Evolutionary conservation across 352 stramenopile species (phyloP).

Genomic region (Globisporangium radiosum): DNA sequence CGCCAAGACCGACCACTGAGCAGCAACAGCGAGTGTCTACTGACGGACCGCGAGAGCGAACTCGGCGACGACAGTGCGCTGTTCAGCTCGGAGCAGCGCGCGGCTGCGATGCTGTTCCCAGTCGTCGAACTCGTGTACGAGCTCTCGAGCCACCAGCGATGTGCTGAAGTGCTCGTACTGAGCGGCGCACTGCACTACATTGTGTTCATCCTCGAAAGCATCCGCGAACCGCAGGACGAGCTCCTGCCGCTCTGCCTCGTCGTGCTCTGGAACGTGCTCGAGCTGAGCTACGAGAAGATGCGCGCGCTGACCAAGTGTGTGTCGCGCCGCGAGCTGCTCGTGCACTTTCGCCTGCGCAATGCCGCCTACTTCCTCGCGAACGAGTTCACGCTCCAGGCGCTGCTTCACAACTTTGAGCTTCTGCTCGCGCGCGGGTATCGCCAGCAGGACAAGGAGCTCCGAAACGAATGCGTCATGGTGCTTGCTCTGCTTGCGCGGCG

Average conservation of each 20-base stretch:
- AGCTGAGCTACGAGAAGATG: conserved; percentile 56
- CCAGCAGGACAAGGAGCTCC: conserved; percentile 71
- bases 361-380: conserved; percentile 55
- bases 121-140: conserved; percentile 60
- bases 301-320: conserved; percentile 26
- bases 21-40: not conserved
- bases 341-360: conserved; percentile 56
- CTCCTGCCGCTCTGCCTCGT: conserved; percentile 61
- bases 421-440: conserved; percentile 54
- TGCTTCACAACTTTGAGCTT: conserved; percentile 53
- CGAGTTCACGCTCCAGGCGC: conserved; percentile 45
- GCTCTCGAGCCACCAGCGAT: conserved; percentile 56
- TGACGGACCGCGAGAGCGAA: not conserved
- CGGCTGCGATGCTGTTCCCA: conserved; percentile 41
- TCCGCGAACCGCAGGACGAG: conserved; percentile 54
- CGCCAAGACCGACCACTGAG: not conserved
- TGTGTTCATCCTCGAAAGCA: conserved; percentile 51
- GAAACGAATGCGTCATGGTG: conserved; percentile 73
- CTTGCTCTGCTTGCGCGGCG: conserved; percentile 50
- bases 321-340: conserved; percentile 50
- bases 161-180: conserved; percentile 61
- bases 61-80: not conserved
- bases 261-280: conserved; percentile 71
- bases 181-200: conserved; percentile 59
- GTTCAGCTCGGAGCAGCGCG: conserved; percentile 3